Base-by-base conservation (phyloP, 1,284 basidiomycete species). In the Austroboletus niveus region DNA sequence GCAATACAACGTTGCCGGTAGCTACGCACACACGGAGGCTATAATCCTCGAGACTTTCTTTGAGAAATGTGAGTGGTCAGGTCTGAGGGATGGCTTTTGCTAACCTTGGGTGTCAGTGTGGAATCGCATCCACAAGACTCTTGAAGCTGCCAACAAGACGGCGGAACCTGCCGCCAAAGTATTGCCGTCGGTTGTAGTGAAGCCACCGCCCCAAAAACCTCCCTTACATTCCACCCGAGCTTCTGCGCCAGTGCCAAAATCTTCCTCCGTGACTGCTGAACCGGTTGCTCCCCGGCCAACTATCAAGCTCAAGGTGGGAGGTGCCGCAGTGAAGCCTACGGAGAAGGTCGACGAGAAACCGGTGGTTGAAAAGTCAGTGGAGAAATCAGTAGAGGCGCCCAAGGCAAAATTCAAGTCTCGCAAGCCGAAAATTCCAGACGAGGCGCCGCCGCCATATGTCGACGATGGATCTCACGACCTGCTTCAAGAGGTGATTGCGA, bases 31-130 rank as follows among this genome's bases (percentile, higher is more conserved):
- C 60, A 86, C 84, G 51, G 85, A 92, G 57, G 90, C 92, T 0
- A 75, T 89, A 29, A 77, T 79, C 27, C 74, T 98, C 42, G 91
- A 97, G 61, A 77, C 75, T 2, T 87, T 88, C 60, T 98, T 98
- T 63, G 87, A 94, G 55, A 90, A 88, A 70, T 76, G 92, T 89
- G 70, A 63, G 90, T 77, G 38, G 57, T 45, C 35, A 10, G 41
- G 9, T 34, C 31, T 12, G 2, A 10, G 41, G 12, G 34, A 11
- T 17, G 36, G 4, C 36, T 38, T 15, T 42, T 40, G 38, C 36
- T 56, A 24, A 62, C 15, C 15, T 2, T 48, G 35, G 42, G 47
- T 47, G 56, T 42, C 57, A 89, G 87, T 82, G 69, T 88, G 90
- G 90, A 74, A 76, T 12, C 81, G 87, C 45, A 87, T 89, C 67